Percentiles rank a stretch among this genome's conserved stretches.
Evolutionary conservation across 2,329 filamentous ascomycete genomes (phyloP).

Genomic region (Fusarium avenaceum): DNA sequence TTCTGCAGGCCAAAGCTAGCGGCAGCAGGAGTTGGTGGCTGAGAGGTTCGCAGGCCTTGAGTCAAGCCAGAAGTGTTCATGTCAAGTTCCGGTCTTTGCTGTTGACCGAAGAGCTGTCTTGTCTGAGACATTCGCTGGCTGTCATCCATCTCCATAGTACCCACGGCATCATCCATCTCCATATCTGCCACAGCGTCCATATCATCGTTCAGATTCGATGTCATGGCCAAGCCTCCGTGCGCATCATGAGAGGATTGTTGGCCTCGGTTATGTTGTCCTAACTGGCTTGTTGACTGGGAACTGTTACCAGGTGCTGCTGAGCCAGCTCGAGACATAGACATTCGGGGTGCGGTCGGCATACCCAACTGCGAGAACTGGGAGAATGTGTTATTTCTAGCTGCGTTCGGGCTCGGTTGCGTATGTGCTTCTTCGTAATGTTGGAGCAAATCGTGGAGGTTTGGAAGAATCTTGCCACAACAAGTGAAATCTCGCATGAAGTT

Average conservation of each 20-base stretch:
- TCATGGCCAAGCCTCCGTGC: slow-evolving; percentile 61
- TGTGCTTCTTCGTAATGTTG: slow-evolving; percentile 98
- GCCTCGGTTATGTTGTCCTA: slow-evolving; percentile 55
- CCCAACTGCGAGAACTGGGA: slow-evolving; percentile 57
- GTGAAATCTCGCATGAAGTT: slow-evolving; percentile 98
- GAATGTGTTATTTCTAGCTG: slow-evolving; percentile 58
- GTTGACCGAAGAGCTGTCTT: slow-evolving; percentile 76
- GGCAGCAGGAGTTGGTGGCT: slow-evolving; percentile 85
- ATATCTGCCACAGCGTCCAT: slow-evolving; percentile 92
- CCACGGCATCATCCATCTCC: slow-evolving; percentile 92
- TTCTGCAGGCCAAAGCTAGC: slow-evolving; percentile 85
- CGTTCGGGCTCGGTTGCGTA: slow-evolving; percentile 73
- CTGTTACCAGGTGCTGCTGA: slow-evolving; percentile 50
- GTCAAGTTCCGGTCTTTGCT: slow-evolving; percentile 78
- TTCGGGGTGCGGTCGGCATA: slow-evolving; percentile 51
- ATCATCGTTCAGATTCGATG: slow-evolving; percentile 65
- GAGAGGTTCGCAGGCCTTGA: slow-evolving; percentile 86
- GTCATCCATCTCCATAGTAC: slow-evolving; percentile 73
- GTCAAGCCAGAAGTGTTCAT: slow-evolving; percentile 81
- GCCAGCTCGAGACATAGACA: slow-evolving; percentile 53
- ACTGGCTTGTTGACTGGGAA: slow-evolving; percentile 49
- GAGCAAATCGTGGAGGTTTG: slow-evolving; percentile 92
- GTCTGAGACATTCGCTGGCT: slow-evolving; percentile 77
- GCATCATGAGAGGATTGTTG: slow-evolving; percentile 50
- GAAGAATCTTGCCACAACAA: slow-evolving; percentile 90